These are phyloP conservation scores for Mycosphaerella sp. DNA, from an alignment of 2,329 filamentous ascomycete species.

Conservation along the genomic window DNA sequence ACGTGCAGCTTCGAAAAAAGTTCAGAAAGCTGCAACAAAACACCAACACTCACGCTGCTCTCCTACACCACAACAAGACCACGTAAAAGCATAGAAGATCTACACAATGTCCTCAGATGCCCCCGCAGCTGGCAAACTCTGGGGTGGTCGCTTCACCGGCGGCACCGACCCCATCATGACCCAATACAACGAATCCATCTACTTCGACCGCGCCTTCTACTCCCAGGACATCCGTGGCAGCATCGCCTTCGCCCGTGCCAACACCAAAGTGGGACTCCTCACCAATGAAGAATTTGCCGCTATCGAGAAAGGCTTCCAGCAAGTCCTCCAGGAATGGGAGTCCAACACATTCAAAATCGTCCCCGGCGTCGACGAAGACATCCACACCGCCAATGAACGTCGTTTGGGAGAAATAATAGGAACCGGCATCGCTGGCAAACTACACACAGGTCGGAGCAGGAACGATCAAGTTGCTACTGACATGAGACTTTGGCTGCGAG, in stretches of 20 bases:
- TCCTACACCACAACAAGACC: not conserved
- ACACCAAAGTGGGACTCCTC: slow-evolving; percentile 68
- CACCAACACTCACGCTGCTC: too few species aligned
- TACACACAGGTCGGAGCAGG: slow-evolving; percentile 78
- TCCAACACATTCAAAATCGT: slow-evolving; percentile 42
- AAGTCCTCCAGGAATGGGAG: slow-evolving; percentile 49
- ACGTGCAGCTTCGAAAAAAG: not conserved
- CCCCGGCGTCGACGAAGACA: slow-evolving; percentile 48
- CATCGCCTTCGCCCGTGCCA: slow-evolving; percentile 76
- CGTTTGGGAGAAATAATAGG: slow-evolving; percentile 72
- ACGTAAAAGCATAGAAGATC: not conserved
- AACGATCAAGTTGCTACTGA: slow-evolving; percentile 90
- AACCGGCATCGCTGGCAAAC: slow-evolving; percentile 76
- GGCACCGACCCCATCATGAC: slow-evolving; percentile 80
- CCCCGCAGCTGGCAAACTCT: slow-evolving; percentile 45
- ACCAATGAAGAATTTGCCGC: slow-evolving; percentile 64
- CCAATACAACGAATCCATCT: slow-evolving; percentile 75
- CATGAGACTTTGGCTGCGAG: slow-evolving; percentile 82
- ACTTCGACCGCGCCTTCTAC: slow-evolving; percentile 72
- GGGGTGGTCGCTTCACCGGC: slow-evolving; percentile 60
- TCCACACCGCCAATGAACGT: slow-evolving; percentile 51
- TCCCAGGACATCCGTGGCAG: slow-evolving; percentile 73
- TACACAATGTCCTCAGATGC: slow-evolving; percentile 18
- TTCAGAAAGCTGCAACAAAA: not conserved
- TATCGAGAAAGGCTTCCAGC: slow-evolving; percentile 65